phyloP scores from a whole-genome alignment of 2,329 filamentous ascomycete species.

The Raffaelea ambrosiae region DNA sequence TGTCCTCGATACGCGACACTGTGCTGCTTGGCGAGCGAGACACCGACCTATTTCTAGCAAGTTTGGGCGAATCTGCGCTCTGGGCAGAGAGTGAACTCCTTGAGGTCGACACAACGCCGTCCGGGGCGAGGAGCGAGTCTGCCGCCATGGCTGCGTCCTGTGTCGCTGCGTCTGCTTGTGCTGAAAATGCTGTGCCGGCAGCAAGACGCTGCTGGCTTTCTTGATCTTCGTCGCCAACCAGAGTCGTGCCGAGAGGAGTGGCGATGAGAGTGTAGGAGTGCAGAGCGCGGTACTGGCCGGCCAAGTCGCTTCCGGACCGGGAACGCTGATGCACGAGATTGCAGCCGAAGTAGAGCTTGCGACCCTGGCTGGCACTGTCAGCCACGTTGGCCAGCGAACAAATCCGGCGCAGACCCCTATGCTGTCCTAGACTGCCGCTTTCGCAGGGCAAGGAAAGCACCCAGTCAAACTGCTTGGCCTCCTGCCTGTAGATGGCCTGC shows the following conservation, averaged over 20 bases:
- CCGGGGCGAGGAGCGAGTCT: slow-evolving; percentile 6
- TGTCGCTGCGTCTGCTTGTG: neutral
- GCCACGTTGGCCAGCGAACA: slow-evolving; percentile 4
- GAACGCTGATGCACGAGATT: slow-evolving; percentile 37
- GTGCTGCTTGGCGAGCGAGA: slow-evolving; percentile 9
- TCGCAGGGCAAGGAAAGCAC: slow-evolving; percentile 30
- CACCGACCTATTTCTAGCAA: no score
- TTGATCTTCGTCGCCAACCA: no score
- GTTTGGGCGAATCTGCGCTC: no score
- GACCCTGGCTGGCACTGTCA: slow-evolving; percentile 7
- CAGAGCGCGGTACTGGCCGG: slow-evolving; percentile 19
- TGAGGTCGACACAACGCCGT: neutral
- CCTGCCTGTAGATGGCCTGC: slow-evolving; percentile 23
- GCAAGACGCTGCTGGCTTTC: neutral
- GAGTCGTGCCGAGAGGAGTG: slow-evolving; percentile 27
- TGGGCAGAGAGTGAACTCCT: no score
- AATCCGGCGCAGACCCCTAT: slow-evolving; percentile 6
- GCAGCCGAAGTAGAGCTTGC: slow-evolving; percentile 39
- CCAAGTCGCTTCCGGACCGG: slow-evolving; percentile 14
- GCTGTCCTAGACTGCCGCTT: neutral
- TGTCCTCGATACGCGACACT: slow-evolving; percentile 49
- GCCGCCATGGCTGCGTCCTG: slow-evolving; percentile 8
- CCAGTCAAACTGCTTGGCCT: slow-evolving; percentile 43
- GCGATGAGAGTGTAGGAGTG: slow-evolving; percentile 39
- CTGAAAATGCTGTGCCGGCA: neutral